phyloP scores from a whole-genome alignment of 148 eudicot genomes.

The Oxyria digyna region DNA sequence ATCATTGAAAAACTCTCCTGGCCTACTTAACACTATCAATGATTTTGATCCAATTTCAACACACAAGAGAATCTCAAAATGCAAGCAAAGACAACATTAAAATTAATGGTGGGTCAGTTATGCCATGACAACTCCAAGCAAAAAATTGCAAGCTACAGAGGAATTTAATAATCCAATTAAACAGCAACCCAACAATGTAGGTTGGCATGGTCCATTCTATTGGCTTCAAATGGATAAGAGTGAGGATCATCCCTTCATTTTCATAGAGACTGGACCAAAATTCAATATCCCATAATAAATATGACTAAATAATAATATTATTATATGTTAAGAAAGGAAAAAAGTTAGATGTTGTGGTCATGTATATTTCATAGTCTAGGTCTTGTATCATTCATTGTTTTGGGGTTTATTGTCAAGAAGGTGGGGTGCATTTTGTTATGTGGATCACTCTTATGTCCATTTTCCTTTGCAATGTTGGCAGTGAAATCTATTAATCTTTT shows the following conservation, averaged over 20 bases:
- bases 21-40: no score
- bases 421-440: slow-evolving; percentile 33
- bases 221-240: not conserved
- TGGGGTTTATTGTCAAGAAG: slow-evolving; percentile 31
- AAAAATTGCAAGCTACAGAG: not conserved
- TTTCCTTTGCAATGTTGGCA: not conserved
- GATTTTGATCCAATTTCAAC: not conserved
- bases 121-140: not conserved
- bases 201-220: not conserved
- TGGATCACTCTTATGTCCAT: slow-evolving; percentile 23
- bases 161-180: not conserved
- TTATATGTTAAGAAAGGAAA: not conserved
- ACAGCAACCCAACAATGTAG: not conserved
- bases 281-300: not conserved
- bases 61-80: not conserved
- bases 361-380: slow-evolving; percentile 8
- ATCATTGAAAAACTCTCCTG: no score
- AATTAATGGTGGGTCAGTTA: not conserved
- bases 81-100: no score
- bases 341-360: not conserved
- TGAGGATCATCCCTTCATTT: not conserved
- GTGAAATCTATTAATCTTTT: no score
- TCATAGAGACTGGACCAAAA: not conserved
- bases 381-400: slow-evolving; percentile 16
- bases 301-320: not conserved